Percentiles rank a stretch among this genome's conserved stretches.
Conservation (phyloP, 1,284 basidiomycete genomes). For the Polyporus tsugae region DNA sequence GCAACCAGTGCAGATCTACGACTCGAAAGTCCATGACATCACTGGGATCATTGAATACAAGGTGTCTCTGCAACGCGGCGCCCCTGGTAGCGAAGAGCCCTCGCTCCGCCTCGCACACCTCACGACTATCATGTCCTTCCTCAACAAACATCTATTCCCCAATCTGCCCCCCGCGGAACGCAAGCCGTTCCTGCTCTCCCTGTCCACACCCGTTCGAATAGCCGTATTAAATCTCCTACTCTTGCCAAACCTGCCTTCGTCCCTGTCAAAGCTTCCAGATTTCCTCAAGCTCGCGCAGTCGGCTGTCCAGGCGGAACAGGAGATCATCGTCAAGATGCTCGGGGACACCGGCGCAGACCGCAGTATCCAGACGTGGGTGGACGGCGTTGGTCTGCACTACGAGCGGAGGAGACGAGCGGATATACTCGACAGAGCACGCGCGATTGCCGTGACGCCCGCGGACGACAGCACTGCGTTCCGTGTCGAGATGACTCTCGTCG, state of each 20-base stretch:
- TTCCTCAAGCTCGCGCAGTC: slow-evolving; percentile 66
- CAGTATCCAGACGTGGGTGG: slow-evolving; percentile 68
- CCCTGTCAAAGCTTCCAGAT: slow-evolving; percentile 60
- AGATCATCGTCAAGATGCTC: slow-evolving; percentile 57
- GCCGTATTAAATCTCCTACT: slow-evolving; percentile 73
- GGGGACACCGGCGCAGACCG: slow-evolving; percentile 57
- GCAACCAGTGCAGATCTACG: slow-evolving; percentile 55
- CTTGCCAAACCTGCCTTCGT: slow-evolving; percentile 70
- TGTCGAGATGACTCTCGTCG: slow-evolving; percentile 42
- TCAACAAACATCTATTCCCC: slow-evolving; percentile 61
- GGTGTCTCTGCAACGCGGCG: slow-evolving; percentile 55
- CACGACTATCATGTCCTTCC: slow-evolving; percentile 60
- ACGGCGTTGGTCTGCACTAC: slow-evolving; percentile 72
- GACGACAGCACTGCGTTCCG: slow-evolving; percentile 43
- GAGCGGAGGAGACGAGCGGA: slow-evolving; percentile 71
- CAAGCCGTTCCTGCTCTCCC: slow-evolving; percentile 55
- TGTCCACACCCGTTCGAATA: slow-evolving; percentile 64
- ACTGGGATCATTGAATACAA: slow-evolving; percentile 48
- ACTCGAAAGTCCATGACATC: slow-evolving; percentile 44
- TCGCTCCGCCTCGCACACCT: slow-evolving; percentile 60
- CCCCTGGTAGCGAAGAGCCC: slow-evolving; percentile 50
- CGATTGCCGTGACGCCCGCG: slow-evolving; percentile 50
- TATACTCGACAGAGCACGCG: slow-evolving; percentile 66
- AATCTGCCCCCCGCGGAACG: slow-evolving; percentile 57
- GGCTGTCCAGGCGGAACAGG: slow-evolving; percentile 70